Conservation (phyloP, 371 early-diverging fungal genomes). For the Mortierella sp. region DNA sequence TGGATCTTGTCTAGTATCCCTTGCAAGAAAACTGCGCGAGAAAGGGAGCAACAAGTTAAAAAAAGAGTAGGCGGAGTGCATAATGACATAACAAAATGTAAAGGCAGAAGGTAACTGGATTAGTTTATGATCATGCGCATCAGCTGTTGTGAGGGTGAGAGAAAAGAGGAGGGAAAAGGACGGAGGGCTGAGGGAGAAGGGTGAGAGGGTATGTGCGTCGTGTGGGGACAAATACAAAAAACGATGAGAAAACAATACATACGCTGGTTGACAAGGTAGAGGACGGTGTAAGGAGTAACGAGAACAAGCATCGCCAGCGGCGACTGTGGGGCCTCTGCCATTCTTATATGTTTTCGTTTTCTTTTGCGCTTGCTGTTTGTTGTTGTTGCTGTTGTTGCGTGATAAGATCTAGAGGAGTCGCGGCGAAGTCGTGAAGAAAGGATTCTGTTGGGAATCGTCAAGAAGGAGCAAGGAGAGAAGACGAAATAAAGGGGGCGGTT, state of each 20-base stretch:
- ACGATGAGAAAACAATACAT: neutral
- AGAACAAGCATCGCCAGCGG: conserved; percentile 52
- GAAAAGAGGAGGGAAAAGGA: neutral
- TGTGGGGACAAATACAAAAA: neutral
- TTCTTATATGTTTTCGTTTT: conserved; percentile 3
- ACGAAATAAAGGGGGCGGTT: neutral
- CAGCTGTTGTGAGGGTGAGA: neutral
- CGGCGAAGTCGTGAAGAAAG: neutral
- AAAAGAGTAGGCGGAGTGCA: neutral
- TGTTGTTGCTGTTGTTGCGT: neutral
- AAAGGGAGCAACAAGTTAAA: neutral
- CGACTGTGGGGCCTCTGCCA: conserved; percentile 42
- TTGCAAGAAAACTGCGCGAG: conserved; percentile 31
- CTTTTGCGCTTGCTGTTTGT: neutral
- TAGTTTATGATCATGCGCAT: conserved; percentile 1
- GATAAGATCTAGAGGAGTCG: neutral
- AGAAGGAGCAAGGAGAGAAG: neutral
- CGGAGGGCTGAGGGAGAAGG: neutral
- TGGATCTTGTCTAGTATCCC: conserved; percentile 62
- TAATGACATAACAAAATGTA: neutral
- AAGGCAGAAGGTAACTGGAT: neutral
- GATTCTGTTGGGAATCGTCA: neutral
- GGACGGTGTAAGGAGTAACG: conserved; percentile 44
- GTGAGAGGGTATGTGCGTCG: neutral
- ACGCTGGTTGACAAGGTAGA: conserved; percentile 45